Conservation (phyloP, 805 yeast genomes). For the Spathaspora gorwiae region DNA sequence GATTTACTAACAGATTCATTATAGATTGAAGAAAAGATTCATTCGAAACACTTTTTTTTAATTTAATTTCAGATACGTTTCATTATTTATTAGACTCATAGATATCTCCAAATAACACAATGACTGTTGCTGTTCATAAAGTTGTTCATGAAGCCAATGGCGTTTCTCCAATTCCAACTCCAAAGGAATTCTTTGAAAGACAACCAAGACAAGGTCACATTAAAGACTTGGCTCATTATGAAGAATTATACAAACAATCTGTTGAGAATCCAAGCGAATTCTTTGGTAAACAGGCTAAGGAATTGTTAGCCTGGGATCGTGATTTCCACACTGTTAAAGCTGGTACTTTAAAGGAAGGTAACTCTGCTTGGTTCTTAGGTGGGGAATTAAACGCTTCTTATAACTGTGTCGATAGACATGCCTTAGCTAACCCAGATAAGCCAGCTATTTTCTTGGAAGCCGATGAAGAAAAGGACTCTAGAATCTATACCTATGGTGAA, state of each 20-base stretch:
- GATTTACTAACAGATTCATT: neutral
- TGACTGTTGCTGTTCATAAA: conserved; percentile 31
- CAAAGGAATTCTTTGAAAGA: conserved; percentile 49
- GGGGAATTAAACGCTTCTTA: conserved; percentile 78
- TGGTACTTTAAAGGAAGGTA: conserved; percentile 58
- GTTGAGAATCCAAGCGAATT: conserved; percentile 75
- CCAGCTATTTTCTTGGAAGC: conserved; percentile 78
- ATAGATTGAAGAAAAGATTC: neutral
- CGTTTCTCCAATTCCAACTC: conserved; percentile 46
- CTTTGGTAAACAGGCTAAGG: conserved; percentile 72
- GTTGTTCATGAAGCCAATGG: conserved; percentile 63
- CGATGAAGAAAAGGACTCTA: conserved; percentile 67
- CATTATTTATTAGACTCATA: neutral
- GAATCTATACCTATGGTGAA: conserved; percentile 64
- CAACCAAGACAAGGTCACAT: conserved; percentile 62
- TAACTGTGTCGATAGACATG: conserved; percentile 82
- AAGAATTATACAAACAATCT: conserved; percentile 65
- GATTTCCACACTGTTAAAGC: conserved; percentile 62
- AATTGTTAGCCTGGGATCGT: conserved; percentile 73
- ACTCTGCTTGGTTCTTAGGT: conserved; percentile 69
- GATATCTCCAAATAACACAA: conserved; percentile 5
- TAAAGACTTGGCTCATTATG: conserved; percentile 62
- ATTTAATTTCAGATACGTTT: neutral
- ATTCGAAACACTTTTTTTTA: too few relatives aligned
- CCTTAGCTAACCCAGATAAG: conserved; percentile 64